Conservation (phyloP, 495 filamentous ascomycete species). For the Penicillium turbatum region DNA sequence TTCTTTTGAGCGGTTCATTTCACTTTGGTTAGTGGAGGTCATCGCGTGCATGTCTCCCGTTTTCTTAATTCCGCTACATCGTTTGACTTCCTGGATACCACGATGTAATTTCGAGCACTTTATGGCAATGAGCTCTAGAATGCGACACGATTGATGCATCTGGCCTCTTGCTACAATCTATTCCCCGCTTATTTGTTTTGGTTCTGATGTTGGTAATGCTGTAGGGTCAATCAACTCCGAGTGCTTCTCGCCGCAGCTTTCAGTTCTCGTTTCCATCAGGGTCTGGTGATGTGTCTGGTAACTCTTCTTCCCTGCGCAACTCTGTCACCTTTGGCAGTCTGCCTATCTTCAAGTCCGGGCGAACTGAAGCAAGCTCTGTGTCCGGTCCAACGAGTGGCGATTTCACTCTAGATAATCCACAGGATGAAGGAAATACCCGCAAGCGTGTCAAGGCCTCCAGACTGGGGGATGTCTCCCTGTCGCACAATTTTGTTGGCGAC, state of each 20-base stretch:
- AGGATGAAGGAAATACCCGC: slow-evolving; percentile 3
- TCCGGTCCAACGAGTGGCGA: neutral
- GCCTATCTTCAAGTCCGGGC: slow-evolving; percentile 23
- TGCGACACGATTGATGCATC: slow-evolving; percentile 39
- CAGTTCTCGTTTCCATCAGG: slow-evolving; percentile 19
- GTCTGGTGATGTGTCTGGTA: slow-evolving; percentile 15
- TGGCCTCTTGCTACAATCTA: slow-evolving; percentile 13
- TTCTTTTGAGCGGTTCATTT: slow-evolving; percentile 10
- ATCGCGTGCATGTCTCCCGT: slow-evolving; percentile 19
- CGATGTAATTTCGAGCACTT: slow-evolving; percentile 35
- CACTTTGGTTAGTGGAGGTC: slow-evolving; percentile 16
- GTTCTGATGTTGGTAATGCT: slow-evolving; percentile 36
- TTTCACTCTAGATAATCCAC: slow-evolving; percentile 6
- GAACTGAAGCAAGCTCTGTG: neutral
- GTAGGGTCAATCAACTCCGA: slow-evolving; percentile 40
- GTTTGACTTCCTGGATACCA: slow-evolving; percentile 36
- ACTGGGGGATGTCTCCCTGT: slow-evolving; percentile 4
- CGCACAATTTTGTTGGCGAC: neutral
- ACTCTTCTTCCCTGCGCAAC: slow-evolving; percentile 16
- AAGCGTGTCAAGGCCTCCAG: slow-evolving; percentile 10
- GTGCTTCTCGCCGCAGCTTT: slow-evolving; percentile 19
- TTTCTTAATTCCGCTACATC: slow-evolving; percentile 29
- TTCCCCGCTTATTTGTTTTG: slow-evolving; percentile 17
- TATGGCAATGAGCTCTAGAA: slow-evolving; percentile 33
- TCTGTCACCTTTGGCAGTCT: slow-evolving; percentile 25